Evolutionary conservation across 2,329 filamentous ascomycete species (phyloP).

Genomic region (Xylariaceae sp.): DNA sequence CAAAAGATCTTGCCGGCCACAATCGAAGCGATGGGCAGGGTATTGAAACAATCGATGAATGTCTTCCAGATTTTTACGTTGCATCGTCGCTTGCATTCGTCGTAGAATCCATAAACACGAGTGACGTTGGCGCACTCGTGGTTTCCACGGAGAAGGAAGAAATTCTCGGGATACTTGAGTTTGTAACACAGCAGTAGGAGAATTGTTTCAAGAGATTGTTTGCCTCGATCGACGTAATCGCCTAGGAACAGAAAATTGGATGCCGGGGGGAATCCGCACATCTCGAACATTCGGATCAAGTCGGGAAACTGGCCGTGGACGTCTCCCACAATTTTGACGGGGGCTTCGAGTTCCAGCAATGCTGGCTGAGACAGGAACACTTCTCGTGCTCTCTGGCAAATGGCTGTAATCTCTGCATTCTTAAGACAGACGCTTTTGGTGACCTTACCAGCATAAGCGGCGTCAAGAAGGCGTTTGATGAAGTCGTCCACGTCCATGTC

Average conservation of each 20-base stretch:
- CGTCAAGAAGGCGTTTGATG: constrained; percentile 89
- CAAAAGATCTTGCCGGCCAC: constrained; percentile 99
- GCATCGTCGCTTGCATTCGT: constrained; percentile 98
- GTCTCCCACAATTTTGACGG: constrained; percentile 96
- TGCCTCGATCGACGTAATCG: constrained; percentile 97
- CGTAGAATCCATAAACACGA: constrained; percentile 99
- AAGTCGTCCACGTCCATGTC: constrained; percentile 94
- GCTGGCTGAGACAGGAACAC: constrained; percentile 88
- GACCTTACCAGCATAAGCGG: constrained; percentile 91
- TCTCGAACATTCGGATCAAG: constrained; percentile 93
- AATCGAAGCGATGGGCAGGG: constrained; percentile 93
- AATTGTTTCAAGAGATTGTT: constrained; percentile 98
- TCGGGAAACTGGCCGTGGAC: constrained; percentile 97
- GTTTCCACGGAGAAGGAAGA: constrained; percentile 97
- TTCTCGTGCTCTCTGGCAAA: constrained; percentile 85
- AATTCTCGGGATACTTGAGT: constrained; percentile 99
- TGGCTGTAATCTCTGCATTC: constrained; percentile 93
- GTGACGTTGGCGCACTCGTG: constrained; percentile 99
- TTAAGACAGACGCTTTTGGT: constrained; percentile 97
- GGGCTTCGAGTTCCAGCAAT: constrained; percentile 82
- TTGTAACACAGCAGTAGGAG: constrained; percentile 96
- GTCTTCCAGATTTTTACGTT: constrained; percentile 99
- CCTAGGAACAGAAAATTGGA: constrained; percentile 95
- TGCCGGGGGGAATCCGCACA: constrained; percentile 92
- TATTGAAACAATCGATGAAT: constrained; percentile 99